A percentile compares a stretch with the other conserved stretches of the same genome.
Conservation (phyloP, 1,284 basidiomycete genomes). For the Agroathelia rolfsii region DNA sequence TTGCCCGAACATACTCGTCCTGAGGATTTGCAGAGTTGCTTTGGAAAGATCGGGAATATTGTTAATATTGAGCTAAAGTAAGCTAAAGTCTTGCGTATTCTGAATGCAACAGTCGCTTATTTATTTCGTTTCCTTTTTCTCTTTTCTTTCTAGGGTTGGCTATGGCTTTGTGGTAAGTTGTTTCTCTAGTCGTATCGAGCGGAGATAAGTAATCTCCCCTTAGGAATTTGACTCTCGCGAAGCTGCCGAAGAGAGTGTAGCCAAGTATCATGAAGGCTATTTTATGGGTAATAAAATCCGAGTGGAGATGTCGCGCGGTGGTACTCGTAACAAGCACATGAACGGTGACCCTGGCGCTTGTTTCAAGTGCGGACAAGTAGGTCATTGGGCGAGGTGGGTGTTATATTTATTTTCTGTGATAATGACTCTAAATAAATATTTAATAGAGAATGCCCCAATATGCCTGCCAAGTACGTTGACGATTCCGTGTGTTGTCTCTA, state of each 20-base stretch:
- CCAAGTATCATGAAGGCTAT: slow-evolving; percentile 75
- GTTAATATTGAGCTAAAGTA: slow-evolving; percentile 74
- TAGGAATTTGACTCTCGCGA: slow-evolving; percentile 75
- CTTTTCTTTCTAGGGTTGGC: slow-evolving; percentile 43
- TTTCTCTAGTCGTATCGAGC: slow-evolving; percentile 1
- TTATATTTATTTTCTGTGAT: slow-evolving; percentile 3
- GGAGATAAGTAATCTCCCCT: slow-evolving; percentile 4
- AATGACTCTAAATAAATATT: slow-evolving; percentile 8
- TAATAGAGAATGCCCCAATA: slow-evolving; percentile 64
- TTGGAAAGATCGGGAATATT: slow-evolving; percentile 74
- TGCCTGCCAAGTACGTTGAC: slow-evolving; percentile 16
- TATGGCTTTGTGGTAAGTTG: slow-evolving; percentile 75
- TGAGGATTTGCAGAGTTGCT: slow-evolving; percentile 75
- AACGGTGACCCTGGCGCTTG: slow-evolving; percentile 73
- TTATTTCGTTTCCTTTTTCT: slow-evolving; percentile 8
- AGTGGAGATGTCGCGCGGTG: slow-evolving; percentile 74
- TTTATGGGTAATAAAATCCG: slow-evolving; percentile 86
- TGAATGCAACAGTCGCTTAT: slow-evolving; percentile 11
- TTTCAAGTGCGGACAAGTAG: slow-evolving; percentile 72
- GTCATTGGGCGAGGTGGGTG: slow-evolving; percentile 77
- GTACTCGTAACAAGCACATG: slow-evolving; percentile 69
- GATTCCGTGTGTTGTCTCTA: slow-evolving; percentile 4
- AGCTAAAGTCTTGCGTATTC: too few relatives aligned
- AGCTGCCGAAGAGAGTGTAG: slow-evolving; percentile 75
- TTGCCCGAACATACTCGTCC: slow-evolving; percentile 75